Evolutionary conservation across 2,329 filamentous ascomycete species (phyloP), one percentile per base, ranked within the genome.

Genomic region (Pestalotiopsis sp.): DNA sequence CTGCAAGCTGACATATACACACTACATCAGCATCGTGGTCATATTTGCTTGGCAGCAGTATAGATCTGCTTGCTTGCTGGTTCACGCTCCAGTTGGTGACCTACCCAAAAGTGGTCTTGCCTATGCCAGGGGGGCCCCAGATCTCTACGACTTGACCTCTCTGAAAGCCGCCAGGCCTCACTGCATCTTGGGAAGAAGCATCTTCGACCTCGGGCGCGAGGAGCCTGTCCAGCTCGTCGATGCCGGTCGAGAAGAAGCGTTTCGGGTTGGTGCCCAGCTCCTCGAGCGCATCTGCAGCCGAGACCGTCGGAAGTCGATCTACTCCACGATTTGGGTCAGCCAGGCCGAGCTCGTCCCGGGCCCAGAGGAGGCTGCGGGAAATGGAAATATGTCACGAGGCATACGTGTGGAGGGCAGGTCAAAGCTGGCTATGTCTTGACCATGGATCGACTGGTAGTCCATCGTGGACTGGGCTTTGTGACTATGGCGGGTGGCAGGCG

Each of bases 61-160:
- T 27, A n/a, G 23, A 59, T 23, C 57, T 36, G 31, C 31, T 36
- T 36, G 31, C 31, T 2, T 36, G 31, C 31, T 9, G 55, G 13
- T 23, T 27, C 58, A 61, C 11, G 7, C 12, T 23, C 12, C 31
- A 17, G n/a, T 41, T 20, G 36, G 36, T 25, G 7, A 81, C 88
- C 81, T 84, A 95, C 92, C 91, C 92, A 73, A 98, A 83, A 13
- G 91, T 86, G 3, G 94, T 97, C 84, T 97, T 98, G 38, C 95
- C 95, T 31, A 88, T 88, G 1, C 94, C 95, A 9, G 93, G 92
- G 12, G 95, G 94, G 0, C 95, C 95, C 87, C 93, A 97, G 64
- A 97, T 82, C 79, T 98, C 95, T 3, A 92, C 93, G 57, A 97
- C 86, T 78, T 94, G 92, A 14, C 94, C 93, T 68, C 90, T 88